These are phyloP conservation scores for Anastatica hierochuntica DNA, from an alignment of 345 rosid genomes.

Conservation along the genomic window DNA sequence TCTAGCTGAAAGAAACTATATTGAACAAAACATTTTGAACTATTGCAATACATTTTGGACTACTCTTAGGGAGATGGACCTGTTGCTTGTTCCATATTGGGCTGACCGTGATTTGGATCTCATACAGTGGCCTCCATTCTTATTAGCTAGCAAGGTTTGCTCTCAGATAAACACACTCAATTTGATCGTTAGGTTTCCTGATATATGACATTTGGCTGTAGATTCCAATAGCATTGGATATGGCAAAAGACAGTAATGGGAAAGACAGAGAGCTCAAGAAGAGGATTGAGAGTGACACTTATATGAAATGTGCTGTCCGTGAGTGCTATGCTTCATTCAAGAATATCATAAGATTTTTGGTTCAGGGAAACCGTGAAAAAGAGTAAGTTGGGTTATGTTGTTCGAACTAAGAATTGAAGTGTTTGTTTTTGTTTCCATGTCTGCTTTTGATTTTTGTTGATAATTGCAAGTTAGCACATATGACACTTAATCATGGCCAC, in stretches of 20 bases:
- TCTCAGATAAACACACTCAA: not conserved
- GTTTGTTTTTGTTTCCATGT: conserved; percentile 5
- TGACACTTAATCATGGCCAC: not conserved
- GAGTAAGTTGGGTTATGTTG: conserved; percentile 39
- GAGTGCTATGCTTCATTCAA: conserved; percentile 95
- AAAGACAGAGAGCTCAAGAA: conserved; percentile 85
- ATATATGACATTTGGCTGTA: conserved; percentile 20
- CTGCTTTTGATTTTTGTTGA: conserved; percentile 3
- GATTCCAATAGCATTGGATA: conserved; percentile 98
- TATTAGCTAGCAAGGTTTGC: conserved; percentile 94
- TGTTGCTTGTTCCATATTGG: conserved; percentile 99
- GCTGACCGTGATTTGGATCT: conserved; percentile 87
- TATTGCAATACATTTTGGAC: not conserved
- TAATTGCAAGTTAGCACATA: not conserved
- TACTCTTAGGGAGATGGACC: conserved; percentile 79
- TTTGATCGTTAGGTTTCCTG: conserved; percentile 3
- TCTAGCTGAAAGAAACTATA: not conserved
- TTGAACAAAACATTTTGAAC: not conserved
- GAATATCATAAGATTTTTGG: conserved; percentile 68
- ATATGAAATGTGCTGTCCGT: conserved; percentile 87
- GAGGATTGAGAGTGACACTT: conserved; percentile 58
- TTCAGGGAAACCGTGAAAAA: conserved; percentile 60
- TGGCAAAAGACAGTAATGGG: conserved; percentile 96
- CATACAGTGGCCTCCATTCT: conserved; percentile 96
- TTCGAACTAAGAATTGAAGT: not conserved